Evolutionary conservation across 192 early-diverging fungal species (phyloP), one percentile per base, ranked within the genome.

Genomic region (Coemansia sp.): DNA sequence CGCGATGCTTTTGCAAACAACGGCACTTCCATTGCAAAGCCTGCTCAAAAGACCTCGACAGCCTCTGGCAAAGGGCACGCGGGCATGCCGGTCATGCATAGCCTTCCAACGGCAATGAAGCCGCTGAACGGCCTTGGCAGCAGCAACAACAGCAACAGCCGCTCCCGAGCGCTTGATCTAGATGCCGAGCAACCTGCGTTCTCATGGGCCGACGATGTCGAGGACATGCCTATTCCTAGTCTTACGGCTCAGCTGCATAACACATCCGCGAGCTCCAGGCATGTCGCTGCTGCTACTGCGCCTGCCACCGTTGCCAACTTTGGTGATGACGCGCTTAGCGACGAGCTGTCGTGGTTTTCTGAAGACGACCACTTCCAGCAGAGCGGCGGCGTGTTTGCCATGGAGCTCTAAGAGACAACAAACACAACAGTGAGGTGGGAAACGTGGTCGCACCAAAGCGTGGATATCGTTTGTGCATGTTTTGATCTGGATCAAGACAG

Each of bases 121-220:
- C 25, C 63, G 6, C 28, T 70, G 30, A 31, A 32, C 16, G 31
- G 54, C 7, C 29, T 30, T 25, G 29, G 51, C 51, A 54, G 16
- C 54, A 20, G 16, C 30, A 33, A 12, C 54, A 56, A 14, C n/a
- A 56, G 31, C 20, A 64, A 58, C 32, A 38, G 52, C 5, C 50
- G 60, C 55, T 28, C 48, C 18, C 36, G 60, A 28, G 22, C n/a
- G 31, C 36, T 63, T 45, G 64, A 78, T 48, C 61, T 33, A 30
- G 56, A 62, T 14, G 45, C 32, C 2, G 40, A 64, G 28, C 32
- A 58, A 20, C 63, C 73, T 25, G 57, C 69, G 12, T 84, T 84
- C 59, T 76, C 76, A 17, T 84, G 82, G 82, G 82, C 76, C 6
- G 82, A 84, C 51, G 77, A 79, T 48, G 77, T 68, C 49, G 80